Percentiles rank a stretch among this genome's conserved stretches.
phyloP scores from a whole-genome alignment of 148 eudicot species.

The Amaranthus cruentus region DNA sequence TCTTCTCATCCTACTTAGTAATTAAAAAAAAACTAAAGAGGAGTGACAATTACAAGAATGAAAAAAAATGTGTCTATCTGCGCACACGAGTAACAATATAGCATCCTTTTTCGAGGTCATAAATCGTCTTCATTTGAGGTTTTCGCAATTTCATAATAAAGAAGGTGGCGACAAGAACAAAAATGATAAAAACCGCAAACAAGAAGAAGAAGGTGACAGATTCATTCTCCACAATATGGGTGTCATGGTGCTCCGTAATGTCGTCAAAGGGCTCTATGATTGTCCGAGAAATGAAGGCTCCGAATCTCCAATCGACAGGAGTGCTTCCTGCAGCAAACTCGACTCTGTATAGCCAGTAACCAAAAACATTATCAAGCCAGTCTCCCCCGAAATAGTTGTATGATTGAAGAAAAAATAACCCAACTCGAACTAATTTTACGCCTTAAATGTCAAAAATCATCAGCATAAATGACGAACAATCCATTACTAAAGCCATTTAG shows the following conservation, averaged over 20 bases:
- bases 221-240: conserved; percentile 31
- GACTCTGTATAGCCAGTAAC: conserved; percentile 8
- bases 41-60: too few species aligned
- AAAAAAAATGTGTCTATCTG: too few species aligned
- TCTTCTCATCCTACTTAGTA: too few species aligned
- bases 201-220: conserved; percentile 34
- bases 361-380: background rate
- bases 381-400: background rate
- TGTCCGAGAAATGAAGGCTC: conserved; percentile 40
- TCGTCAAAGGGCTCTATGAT: conserved; percentile 27
- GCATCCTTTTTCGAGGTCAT: conserved; percentile 47
- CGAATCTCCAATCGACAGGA: conserved; percentile 41
- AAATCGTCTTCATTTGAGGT: conserved; percentile 47
- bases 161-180: conserved; percentile 33
- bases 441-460: background rate
- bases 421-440: background rate
- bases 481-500: too few species aligned
- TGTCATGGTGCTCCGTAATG: conserved; percentile 19
- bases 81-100: conserved; percentile 22
- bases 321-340: conserved; percentile 22
- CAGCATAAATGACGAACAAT: background rate
- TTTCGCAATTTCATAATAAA: conserved; percentile 45
- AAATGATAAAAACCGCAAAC: conserved; percentile 33
- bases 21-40: too few species aligned
- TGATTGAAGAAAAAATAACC: background rate